Base-by-base conservation (phyloP, 2,329 filamentous ascomycete genomes). In the Plenodomus biglobosus region DNA sequence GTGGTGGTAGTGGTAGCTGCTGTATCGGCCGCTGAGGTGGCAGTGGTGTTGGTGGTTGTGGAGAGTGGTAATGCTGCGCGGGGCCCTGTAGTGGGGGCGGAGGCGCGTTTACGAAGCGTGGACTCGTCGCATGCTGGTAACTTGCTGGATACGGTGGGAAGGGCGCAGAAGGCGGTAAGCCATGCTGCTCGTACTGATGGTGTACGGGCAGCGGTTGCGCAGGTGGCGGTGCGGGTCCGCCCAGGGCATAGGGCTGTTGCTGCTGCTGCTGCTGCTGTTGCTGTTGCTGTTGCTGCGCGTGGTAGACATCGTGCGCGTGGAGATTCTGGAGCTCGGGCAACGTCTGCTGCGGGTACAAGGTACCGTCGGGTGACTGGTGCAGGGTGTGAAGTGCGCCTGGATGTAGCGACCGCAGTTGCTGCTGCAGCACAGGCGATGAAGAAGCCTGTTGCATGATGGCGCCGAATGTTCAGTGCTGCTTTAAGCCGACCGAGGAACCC, bases 241-340 rank as follows among this genome's bases (percentile, higher is more conserved):
- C 50, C 40, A 66, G 43, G 41, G 52, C 49, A 43, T 61, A 58
- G 11, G 35, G 35, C 13, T 32, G 27, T 32, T 32, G 27, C 13
- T 32, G 27, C 27, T 32, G 27, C 22, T 24, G 22, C 22, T 24
- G 22, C 22, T 24, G 22, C 22, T 24, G 22, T 11, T 24, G 22
- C 22, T 24, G 22, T 24, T 24, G 22, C 22, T 24, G 22, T 19
- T 56, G 58, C 10, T 56, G 49, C 8, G 46, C 45, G n/a, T 48
- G 55, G 45, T 53, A 57, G 44, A 69, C 54, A 24, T 60, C 54
- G 55, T 46, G 60, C 18, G 56, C 52, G 47, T 76, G 73, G 48
- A 79, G 70, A 42, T 59, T 61, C 51, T 73, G 70, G 20, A 78
- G 67, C 43, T 59, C 52, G 13, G 59, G 73, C 61, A 58, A 75